Base-by-base conservation (phyloP, 306 rosid species). In the Inga oerstediana region DNA sequence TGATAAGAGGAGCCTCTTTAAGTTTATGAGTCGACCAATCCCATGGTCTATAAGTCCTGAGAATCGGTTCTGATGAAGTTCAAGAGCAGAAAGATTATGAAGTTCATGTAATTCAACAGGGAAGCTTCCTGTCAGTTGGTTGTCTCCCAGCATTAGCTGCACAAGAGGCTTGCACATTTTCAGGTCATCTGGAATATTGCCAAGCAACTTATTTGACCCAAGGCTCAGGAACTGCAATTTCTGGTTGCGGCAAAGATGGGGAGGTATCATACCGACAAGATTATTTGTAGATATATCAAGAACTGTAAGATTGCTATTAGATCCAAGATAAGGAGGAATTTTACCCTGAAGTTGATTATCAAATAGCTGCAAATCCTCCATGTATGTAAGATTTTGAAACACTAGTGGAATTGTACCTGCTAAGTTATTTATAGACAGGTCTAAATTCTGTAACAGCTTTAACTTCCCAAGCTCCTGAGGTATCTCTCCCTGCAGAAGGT, bases 81-180 rank as follows among this genome's bases (percentile, higher is more conserved):
- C 97, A 39, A 93, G 97, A 20, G 93, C 93, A 27, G 92, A 84
- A 74, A 93, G 93, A 84, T 88, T 93, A 68, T 89, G 88, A 82
- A 91, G 92, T 52, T 86, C 83, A 69, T 83, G 86, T 16, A 93
- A 72, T 76, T 93, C 94, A 81, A 82, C 79, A 79, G 93, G 92
- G 65, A 91, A 78, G 74, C 89, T 89, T 83, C 97, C 97, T 41
- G 92, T 81, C 48, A 93, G 85, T 34, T 20, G 77, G 82, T 93
- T 91, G 66, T 85, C 87, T 78, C 97, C 97, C 17, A 93, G 79
- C 97, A 91, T 91, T 72, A 93, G 91, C 85, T 93, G 94, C 81
- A 84, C 84, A 34, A 93, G 91, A 61, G 94, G 88, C 87, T 85
- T 89, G 82, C 97, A 93, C 12, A 87, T 88, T 88, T 83, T 91